These are phyloP conservation scores for Xylaria acuta DNA, from an alignment of 495 filamentous ascomycete species.

Conservation along the genomic window DNA sequence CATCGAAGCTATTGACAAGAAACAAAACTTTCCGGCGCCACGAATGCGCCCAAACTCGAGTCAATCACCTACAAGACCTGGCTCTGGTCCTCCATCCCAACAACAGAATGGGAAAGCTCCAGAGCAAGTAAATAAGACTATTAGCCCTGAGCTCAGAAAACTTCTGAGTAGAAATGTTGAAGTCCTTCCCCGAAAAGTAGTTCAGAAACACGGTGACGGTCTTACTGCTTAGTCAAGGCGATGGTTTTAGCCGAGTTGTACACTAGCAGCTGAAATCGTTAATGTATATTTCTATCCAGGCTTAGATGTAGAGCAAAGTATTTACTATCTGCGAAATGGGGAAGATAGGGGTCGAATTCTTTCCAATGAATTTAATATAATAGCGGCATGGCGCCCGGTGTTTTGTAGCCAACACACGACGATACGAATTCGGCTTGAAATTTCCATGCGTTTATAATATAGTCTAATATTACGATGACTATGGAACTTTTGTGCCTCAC, in stretches of 20 bases:
- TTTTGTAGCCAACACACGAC: not conserved
- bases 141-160: slow-evolving; percentile 79
- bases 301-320: not conserved
- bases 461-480: not conserved
- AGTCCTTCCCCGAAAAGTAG: slow-evolving; percentile 59
- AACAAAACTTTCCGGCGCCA: slow-evolving; percentile 75
- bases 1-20: slow-evolving; percentile 88
- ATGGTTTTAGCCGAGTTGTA: not conserved
- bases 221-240: slow-evolving; percentile 26
- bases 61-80: slow-evolving; percentile 15
- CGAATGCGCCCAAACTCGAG: slow-evolving; percentile 37
- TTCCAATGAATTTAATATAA: not conserved
- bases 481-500: not conserved
- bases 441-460: not conserved
- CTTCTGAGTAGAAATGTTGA: slow-evolving; percentile 77
- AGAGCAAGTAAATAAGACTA: slow-evolving; percentile 62
- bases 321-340: not conserved
- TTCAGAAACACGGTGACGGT: slow-evolving; percentile 32
- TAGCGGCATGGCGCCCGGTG: not conserved
- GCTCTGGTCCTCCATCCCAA: slow-evolving; percentile 24
- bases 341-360: slow-evolving; percentile 12
- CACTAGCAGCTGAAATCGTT: not conserved
- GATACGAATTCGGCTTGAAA: not conserved
- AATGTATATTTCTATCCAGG: slow-evolving; percentile 29
- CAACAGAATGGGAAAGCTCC: slow-evolving; percentile 39